Evolutionary conservation across 768 basidiomycete genomes (phyloP), one percentile per base, ranked within the genome.

Genomic region (Leccinellum albellum): DNA sequence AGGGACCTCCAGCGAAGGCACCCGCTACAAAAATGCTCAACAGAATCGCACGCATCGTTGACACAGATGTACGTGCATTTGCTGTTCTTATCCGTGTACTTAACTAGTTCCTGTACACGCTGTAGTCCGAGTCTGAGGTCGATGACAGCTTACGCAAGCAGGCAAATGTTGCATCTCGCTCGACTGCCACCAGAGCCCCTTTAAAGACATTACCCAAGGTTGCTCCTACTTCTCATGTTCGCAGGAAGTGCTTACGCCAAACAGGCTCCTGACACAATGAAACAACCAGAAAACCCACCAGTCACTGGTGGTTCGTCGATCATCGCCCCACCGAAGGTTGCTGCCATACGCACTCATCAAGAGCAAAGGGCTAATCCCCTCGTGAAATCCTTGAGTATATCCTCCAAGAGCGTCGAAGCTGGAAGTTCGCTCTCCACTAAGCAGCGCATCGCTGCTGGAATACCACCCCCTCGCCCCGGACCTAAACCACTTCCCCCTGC

Each of bases 381-480:
- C 26, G 74, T 76, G 3, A 74, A 75, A 53, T 15, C 70, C 9
- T 64, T 74, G 33, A 52, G 47, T 52, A 35, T 72, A 32, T 56
- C 70, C 1, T 47, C 67, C 31, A 23, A 55, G 29, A 69, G 59
- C 21, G 60, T 67, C 28, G 70, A 61, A 42, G 61, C 61, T 45
- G 70, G 69, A 32, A 76, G 73, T 56, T 74, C 75, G 10, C 73
- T 84, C 28, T 72, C 76, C 33, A 84, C 81, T 2, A 84, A 84
- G 63, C 78, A 81, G 51, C 75, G 80, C 6, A 63, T 84, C 6
- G 72, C 75, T 24, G 73, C 75, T 44, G 73, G 71, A 10, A 77
- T 79, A 14, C 65, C 76, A 23, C 71, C 66, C 9, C 75, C 73
- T 21, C 61, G 46, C 23, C 50, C 67, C 13, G 60, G 60, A 3